Evolutionary conservation across 1,284 basidiomycete species (phyloP), one percentile per base, ranked within the genome.

Genomic region (Albatrellus sp.): DNA sequence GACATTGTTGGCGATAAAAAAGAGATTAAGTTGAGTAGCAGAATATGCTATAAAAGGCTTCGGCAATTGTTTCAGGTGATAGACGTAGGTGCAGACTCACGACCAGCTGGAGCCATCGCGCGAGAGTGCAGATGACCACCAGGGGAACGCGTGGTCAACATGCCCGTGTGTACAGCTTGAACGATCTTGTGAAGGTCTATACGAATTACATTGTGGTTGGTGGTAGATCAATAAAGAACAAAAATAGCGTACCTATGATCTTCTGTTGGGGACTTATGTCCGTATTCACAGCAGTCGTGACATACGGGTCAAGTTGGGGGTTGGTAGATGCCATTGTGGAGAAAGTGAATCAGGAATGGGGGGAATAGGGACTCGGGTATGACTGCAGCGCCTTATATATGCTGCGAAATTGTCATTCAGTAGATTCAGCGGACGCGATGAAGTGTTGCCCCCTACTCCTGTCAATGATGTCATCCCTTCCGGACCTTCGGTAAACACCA

Each of bases 91-190:
- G n/a, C 16, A 32, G 14, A 65, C 76, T 48, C 58, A 86, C 82
- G 75, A 41, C 70, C 66, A 6, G 73, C 67, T 14, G 84, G 81
- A n/a, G 72, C 70, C 90, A 91, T 94, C 32, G 84, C 82, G 42
- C 90, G 73, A 7, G 87, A 79, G 60, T 93, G 90, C 31, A 96
- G 64, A 42, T 72, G 65, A 2, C 90, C 89, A 50, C 78, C 69
- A n/a, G 73, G 57, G n/a, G 75, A 70, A 39, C 82, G 80, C 13
- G 88, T 87, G 13, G 84, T 85, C 43, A 94, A 67, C 82, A 93
- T 89, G 41, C 80, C 84, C 0, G 76, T 78, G 56, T 75, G 69
- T 16, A 77, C 73, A 0, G 67, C 60, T 47, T 76, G 72, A 47
- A 88, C 57, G 48, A 89, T 72, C 32, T 66, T 60, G 49, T 78